phyloP scores from a whole-genome alignment of 176 grass and related monocot genomes.

The Melocanna baccifera region DNA sequence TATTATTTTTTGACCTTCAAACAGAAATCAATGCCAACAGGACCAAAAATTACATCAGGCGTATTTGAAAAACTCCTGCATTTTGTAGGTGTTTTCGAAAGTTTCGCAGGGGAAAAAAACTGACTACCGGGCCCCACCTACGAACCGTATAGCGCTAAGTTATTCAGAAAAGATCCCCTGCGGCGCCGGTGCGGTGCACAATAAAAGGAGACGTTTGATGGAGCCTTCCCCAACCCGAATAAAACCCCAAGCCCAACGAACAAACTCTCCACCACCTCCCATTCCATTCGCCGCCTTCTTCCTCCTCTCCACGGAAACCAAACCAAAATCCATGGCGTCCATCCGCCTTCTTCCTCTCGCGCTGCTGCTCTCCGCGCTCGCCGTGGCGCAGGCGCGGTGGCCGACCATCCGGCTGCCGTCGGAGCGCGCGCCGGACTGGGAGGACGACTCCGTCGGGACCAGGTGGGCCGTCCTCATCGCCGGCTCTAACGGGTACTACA shows the following conservation, averaged over 20 bases:
- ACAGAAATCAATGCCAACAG: too few species aligned
- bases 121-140: not conserved
- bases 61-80: too few species aligned
- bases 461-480: slow-evolving; percentile 93
- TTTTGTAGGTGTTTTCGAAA: not conserved
- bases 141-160: not conserved
- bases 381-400: slow-evolving; percentile 26
- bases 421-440: slow-evolving; percentile 27
- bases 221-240: not conserved
- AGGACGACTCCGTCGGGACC: slow-evolving; percentile 52
- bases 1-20: too few species aligned
- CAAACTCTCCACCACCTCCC: not conserved
- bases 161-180: not conserved
- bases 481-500: slow-evolving; percentile 77
- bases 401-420: slow-evolving; percentile 63
- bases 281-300: not conserved
- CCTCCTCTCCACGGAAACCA: not conserved
- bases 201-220: slow-evolving; percentile 50
- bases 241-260: not conserved
- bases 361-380: slow-evolving; percentile 33
- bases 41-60: not conserved
- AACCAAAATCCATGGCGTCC: slow-evolving; percentile 24
- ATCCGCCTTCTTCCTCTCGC: slow-evolving; percentile 10
- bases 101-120: not conserved
- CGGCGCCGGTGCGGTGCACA: not conserved